Conservation (phyloP, 306 rosid genomes). For the Datisca glomerata region DNA sequence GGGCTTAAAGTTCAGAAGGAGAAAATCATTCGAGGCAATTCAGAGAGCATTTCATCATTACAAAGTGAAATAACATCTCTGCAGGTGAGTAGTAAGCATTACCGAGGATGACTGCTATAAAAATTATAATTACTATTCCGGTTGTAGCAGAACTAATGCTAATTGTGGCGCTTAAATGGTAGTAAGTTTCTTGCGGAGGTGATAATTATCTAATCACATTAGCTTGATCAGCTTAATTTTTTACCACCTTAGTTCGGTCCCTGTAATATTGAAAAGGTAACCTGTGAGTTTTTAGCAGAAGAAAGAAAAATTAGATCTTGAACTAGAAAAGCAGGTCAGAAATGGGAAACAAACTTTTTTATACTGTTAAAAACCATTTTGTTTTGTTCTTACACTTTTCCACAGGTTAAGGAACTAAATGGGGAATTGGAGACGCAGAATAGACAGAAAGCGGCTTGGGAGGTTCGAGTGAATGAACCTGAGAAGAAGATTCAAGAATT, state of each 20-base stretch:
- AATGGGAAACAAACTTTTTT: conserved; percentile 1
- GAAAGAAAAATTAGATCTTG: conserved; percentile 43
- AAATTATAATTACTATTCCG: not conserved
- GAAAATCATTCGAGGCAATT: conserved; percentile 29
- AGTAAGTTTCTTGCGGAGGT: too few species aligned
- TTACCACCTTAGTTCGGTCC: too few species aligned
- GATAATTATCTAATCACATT: too few species aligned
- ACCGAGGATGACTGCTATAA: not conserved
- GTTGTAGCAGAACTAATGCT: too few species aligned
- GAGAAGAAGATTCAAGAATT: conserved; percentile 41
- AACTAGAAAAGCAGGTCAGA: conserved; percentile 68
- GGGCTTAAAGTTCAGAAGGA: conserved; percentile 38
- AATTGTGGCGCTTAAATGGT: too few species aligned
- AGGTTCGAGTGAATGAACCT: conserved; percentile 35
- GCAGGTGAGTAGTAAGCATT: conserved; percentile 31
- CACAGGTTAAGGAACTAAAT: conserved; percentile 51
- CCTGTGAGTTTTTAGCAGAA: conserved; percentile 23
- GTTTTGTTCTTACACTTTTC: not conserved
- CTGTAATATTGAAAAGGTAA: too few species aligned
- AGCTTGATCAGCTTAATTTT: not conserved
- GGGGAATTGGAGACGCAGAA: conserved; percentile 35
- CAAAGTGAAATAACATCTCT: conserved; percentile 51
- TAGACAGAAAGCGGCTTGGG: conserved; percentile 50
- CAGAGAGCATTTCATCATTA: conserved; percentile 31
- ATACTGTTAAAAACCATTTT: conserved; percentile 1